Evolutionary conservation across 495 filamentous ascomycete species (phyloP).

Genomic region (Neurospora tetraspora): DNA sequence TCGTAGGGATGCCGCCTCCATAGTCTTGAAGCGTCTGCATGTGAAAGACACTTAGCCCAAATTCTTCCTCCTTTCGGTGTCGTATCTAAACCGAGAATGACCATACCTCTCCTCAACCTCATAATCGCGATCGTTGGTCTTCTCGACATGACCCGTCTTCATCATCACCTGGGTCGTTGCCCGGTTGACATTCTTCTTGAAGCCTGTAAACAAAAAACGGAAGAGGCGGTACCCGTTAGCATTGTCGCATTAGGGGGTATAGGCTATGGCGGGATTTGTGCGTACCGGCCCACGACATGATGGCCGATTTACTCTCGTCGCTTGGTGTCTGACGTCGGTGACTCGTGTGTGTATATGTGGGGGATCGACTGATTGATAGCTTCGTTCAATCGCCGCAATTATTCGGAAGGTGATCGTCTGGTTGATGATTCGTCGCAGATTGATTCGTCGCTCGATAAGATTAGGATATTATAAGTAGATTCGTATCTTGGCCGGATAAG

Average conservation of each 20-base stretch:
- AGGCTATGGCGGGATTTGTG: constrained; percentile 12
- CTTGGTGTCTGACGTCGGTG: not conserved
- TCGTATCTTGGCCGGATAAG: not conserved
- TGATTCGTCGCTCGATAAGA: not conserved
- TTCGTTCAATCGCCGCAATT: not conserved
- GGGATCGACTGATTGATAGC: not conserved
- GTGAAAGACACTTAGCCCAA: not conserved
- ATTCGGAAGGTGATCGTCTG: not conserved
- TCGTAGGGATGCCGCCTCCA: constrained; percentile 85
- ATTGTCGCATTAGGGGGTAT: not conserved
- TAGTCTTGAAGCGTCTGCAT: constrained; percentile 77
- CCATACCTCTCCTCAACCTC: constrained; percentile 88
- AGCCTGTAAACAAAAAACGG: constrained; percentile 46
- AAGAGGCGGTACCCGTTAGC: not conserved
- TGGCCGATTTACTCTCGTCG: constrained; percentile 17
- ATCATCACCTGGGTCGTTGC: constrained; percentile 99
- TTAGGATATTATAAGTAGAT: not conserved
- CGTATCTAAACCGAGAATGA: not conserved
- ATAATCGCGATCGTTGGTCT: constrained; percentile 96
- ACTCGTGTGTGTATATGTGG: not conserved
- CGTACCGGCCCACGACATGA: constrained; percentile 54
- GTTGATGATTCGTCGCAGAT: not conserved
- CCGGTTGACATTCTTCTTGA: constrained; percentile 98
- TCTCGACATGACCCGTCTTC: constrained; percentile 98
- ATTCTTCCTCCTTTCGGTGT: not conserved